Conservation (phyloP, 768 basidiomycete species). For the Leccinum fibrillosum region DNA sequence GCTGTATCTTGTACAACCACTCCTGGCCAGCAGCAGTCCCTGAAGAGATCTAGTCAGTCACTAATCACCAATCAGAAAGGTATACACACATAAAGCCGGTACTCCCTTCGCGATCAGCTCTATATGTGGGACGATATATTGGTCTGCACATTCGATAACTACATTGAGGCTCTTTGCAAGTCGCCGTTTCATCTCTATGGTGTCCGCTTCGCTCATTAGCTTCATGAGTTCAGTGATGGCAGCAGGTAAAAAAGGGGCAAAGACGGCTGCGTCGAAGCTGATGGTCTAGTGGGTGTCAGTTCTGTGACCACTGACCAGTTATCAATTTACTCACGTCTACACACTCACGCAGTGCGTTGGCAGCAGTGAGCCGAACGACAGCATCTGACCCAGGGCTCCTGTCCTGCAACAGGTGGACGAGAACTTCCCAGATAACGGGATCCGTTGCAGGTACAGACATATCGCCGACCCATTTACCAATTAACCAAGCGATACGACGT, state of each 20-base stretch:
- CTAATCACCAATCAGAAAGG: background rate
- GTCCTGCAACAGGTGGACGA: slow-evolving; percentile 73
- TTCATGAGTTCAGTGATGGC: slow-evolving; percentile 64
- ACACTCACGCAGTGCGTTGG: slow-evolving; percentile 74
- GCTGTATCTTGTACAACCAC: slow-evolving; percentile 65
- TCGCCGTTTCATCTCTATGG: slow-evolving; percentile 72
- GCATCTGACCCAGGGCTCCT: slow-evolving; percentile 69
- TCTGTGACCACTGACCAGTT: background rate
- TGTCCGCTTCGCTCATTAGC: slow-evolving; percentile 70
- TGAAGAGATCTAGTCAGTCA: slow-evolving; percentile 29
- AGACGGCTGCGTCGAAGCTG: slow-evolving; percentile 57
- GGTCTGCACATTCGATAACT: slow-evolving; percentile 52
- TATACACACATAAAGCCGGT: slow-evolving; percentile 63
- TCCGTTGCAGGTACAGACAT: slow-evolving; percentile 58
- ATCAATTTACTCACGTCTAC: slow-evolving; percentile 64
- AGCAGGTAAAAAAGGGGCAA: slow-evolving; percentile 65
- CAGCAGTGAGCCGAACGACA: slow-evolving; percentile 85
- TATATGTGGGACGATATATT: slow-evolving; percentile 67
- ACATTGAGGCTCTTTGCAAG: slow-evolving; percentile 67
- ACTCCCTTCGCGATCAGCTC: slow-evolving; percentile 59
- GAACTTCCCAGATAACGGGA: slow-evolving; percentile 72
- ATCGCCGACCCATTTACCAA: slow-evolving; percentile 85
- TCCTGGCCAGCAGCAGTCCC: slow-evolving; percentile 70
- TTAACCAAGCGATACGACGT: slow-evolving; percentile 91
- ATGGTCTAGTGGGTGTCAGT: slow-evolving; percentile 45